Evolutionary conservation across 129 eudicot genomes (phyloP), one percentile per base, ranked within the genome.

Genomic region (Sambucus nigra): DNA sequence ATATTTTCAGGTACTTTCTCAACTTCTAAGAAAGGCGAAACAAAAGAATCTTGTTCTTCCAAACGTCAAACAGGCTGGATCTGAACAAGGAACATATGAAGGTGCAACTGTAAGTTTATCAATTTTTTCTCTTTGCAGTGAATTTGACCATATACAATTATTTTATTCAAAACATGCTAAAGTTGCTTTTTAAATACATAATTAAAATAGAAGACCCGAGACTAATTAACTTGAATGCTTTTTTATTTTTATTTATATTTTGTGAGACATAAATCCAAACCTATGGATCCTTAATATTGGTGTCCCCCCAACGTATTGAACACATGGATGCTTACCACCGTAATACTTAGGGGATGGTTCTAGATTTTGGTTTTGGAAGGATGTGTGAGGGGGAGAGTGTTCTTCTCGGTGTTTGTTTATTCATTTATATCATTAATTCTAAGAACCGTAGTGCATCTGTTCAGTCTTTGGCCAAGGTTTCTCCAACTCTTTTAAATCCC

Each of bases 21-120:
- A 92, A 79, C 99, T 92, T 75, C 61, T 92, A 25, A 74, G 96
- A 73, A 92, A 92, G 65, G 84, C 99, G 42, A 86, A 72, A 69
- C 85, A 92, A 58, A 92, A 70, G 69, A 75, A 80, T 69, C 78
- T 92, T 28, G 78, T 92, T 53, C 63, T 92, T 51, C 99, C 99
- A 1, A 92, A 92, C 51, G 94, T 69, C 53, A 86, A 82, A 70
- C 95, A 80, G 54, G 85, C 87, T 57, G 99, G 96, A 80, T 79
- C 96, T 29, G 94, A 86, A 42, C 99, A 92, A 70, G 98, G 98
- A 79, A 82, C 99, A 18, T 92, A 60, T 63, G 99, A 92, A 80
- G 99, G 99, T 61, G 99, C 99, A 77, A 92, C 99, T 74, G 99
- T 92, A 73, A 83, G 96, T 82, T 16, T 59, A 60, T 47, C 9